Evolutionary conservation across 2,329 filamentous ascomycete genomes (phyloP), one percentile per base, ranked within the genome.

Genomic region (Trichoderma brevicompactum): DNA sequence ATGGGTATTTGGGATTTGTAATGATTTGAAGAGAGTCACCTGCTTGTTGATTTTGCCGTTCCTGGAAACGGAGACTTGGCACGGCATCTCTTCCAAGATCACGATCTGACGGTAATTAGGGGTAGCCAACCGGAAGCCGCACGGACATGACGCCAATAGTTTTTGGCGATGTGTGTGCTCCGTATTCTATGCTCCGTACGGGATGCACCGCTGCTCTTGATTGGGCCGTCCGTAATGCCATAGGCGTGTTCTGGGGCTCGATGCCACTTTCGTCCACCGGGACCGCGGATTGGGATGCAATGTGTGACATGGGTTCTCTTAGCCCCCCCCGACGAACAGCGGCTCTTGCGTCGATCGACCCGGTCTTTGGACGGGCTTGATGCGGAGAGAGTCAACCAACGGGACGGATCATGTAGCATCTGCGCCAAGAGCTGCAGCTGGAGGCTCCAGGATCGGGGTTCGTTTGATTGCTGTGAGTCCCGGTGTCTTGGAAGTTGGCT

Each of bases 311-410:
- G 58, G 58, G 58, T 41, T 19, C n/a, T 52, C 23, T 52, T 44
- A 62, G 58, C 12, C 48, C 52, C 46, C 48, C 52, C 46, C 48
- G 23, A 9, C 19, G 46, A 49, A 32, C 23, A 49, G 46, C 46
- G n/a, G 56, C 34, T 60, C 34, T 28, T 48, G 43, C 56, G 28
- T 60, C 48, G 48, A 62, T 62, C 58, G 36, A 36, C 58, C 48
- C 38, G 48, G 46, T 46, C 38, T 23, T 34, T 23, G 8, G 23
- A 19, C 40, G 53, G 53, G 38, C n/a, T 32, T 23, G 19, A 7
- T 44, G 53, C 53, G 53, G 52, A 40, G 53, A 56, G 40, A 9
- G 53, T 2, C 40, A 38, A 38, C 53, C 23, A 44, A 7, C 7
- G 13, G 40, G 52, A 41, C 52, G 36, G 52, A 55, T 15, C 19